Evolutionary conservation across 2,329 filamentous ascomycete species (phyloP), one percentile per base, ranked within the genome.

Genomic region (Neopestalotiopsis rosae): DNA sequence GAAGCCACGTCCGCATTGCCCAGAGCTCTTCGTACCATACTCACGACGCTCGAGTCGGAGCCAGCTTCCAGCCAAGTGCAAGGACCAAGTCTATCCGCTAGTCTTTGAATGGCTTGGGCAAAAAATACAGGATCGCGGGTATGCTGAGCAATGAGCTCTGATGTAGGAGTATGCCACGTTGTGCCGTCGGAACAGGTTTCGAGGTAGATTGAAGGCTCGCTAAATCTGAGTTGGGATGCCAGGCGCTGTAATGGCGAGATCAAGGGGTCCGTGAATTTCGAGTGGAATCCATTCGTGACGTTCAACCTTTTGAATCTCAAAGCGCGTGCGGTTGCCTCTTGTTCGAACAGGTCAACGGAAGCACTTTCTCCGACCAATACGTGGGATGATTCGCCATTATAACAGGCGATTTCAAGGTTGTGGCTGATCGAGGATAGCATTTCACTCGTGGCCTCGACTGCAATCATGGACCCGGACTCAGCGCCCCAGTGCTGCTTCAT

Each of bases 301-400:
- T 68, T 56, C 4, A 68, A 38, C n/a, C 5, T 32, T 12, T 45
- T 68, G 7, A n/a, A 6, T n/a, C 45, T 68, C 14, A 59, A 12
- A 10, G 49, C 62, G 5, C 17, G 5, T 5, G 12, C 14, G 5
- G 17, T 10, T 5, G n/a, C 12, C 14, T 42, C 56, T 13, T 9
- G n/a, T 4, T 65, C 30, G 28, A 10, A 34, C 12, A 30, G 88
- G 74, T 95, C 95, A 76, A 93, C 75, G 3, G 75, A 69, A 1
- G 69, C 58, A 3, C 30, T 64, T 13, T 75, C 72, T 0, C 80
- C 80, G 9, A 75, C 79, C 2, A 80, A 56, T 1, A 78, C 78
- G 28, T 77, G 76, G 58, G 72, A 76, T 5, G 66, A 86, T 81
- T 92, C 95, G 12, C 92, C 90, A 28, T 87, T 72, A 38, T 85